Base-by-base conservation (phyloP, 768 basidiomycete species). In the Tricholoma matsutake region DNA sequence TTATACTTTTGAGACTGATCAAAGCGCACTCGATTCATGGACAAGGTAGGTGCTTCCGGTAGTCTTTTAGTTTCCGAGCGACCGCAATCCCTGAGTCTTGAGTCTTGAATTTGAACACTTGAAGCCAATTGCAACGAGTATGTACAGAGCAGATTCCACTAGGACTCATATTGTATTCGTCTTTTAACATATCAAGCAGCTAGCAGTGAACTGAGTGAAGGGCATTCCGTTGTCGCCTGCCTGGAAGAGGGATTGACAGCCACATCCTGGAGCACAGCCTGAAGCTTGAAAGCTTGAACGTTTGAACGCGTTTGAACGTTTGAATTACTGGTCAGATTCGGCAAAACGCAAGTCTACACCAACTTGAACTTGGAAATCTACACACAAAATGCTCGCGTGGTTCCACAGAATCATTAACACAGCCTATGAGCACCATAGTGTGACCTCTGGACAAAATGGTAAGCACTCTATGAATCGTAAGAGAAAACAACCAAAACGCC, bases 401-500 rank as follows among this genome's bases (percentile, higher is more conserved):
- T 25, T 1, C 7, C 45, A 18, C 4, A 37, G 13, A 16, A 14
- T 8, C 18, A 18, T 3, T 9, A 41, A 11, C 5, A 41, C 0
- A 4, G 45, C 4, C 4, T 52, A 9, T 43, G n/a, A 18, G 22
- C 22, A 25, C 47, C 28, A 28, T 28, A 29, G 14, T 14, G 28
- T 16, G 14, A 11, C 7, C 51, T 53, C 31, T 18, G n/a, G 8
- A 9, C 22, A n/a, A 53, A n/a, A 7, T 32, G 9, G 31, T 53
- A 7, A 53, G 51, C 29, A 32, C 9, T 51, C 25, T 3, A 52
- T 7, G 20, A 10, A 41, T 41, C 13, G 4, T 1, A 25, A 31
- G 31, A n/a, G 10, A 39, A 59, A 28, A 57, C n/a, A 41, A 16
- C 20, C 18, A 18, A 34, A 56, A 56, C 61, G 59, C 70, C 72